Evolutionary conservation across 2,329 filamentous ascomycete species (phyloP), one percentile per base, ranked within the genome.

Genomic region (Lachnellula willkommii): DNA sequence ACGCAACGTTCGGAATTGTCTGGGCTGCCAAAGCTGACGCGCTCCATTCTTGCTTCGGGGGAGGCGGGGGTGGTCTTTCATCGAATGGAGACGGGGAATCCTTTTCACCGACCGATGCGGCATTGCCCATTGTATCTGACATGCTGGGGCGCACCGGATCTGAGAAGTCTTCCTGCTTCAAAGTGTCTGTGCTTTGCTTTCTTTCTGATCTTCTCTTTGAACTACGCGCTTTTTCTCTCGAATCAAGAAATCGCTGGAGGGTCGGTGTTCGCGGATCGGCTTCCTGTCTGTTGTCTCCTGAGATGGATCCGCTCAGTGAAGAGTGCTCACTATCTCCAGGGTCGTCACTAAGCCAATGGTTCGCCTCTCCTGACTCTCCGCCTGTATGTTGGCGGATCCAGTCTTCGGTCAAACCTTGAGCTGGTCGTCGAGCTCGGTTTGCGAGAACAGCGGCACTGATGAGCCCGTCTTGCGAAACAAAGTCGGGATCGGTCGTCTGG

Each of bases 301-400:
- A 76, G 69, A 79, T 73, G 64, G 83, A 85, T 80, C 81, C 79
- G 77, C 83, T 86, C 82, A 86, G 66, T 76, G 85, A 89, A 79
- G 85, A 88, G 75, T 82, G 81, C 77, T 90, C 88, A 70, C 87
- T 90, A 66, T 82, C 82, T 68, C 82, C 82, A 24, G 82, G 81
- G 59, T 85, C 81, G 79, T 95, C 90, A 70, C 89, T 95, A 63
- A 91, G 79, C 90, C 90, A 95, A 72, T 90, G 87, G 59, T 83
- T 84, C 62, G 83, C 82, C 69, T 94, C 89, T 35, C 80, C 82
- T 62, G 79, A 79, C 63, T 87, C 83, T 61, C 82, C 81, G n/a
- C 85, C 66, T n/a, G 89, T 85, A 68, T 92, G 90, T 59, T 89
- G 87, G 58, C 88, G 87, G 63, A 94, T 90, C 89, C 89, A 93